Evolutionary conservation across 805 yeast species (phyloP), one percentile per base, ranked within the genome.

Genomic region (Priceomyces carsonii): DNA sequence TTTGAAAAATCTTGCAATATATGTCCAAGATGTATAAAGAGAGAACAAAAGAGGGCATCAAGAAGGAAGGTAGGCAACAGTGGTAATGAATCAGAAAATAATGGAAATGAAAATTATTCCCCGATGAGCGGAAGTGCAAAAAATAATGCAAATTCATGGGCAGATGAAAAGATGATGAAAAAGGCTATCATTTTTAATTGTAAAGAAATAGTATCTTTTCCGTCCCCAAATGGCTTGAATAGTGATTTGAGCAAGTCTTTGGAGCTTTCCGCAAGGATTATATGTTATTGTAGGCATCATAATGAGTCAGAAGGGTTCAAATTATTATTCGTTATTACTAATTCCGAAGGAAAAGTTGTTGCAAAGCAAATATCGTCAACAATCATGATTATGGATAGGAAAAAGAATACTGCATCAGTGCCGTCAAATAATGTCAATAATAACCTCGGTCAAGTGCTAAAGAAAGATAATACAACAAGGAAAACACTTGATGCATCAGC

Each of bases 221-320:
- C 86, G 5, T 69, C 82, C 18, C 80, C 83, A 19, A 66, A 69
- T 18, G 69, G 69, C n/a, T 52, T 66, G 43, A 49, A 51, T 33
- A 54, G 48, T 25, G 54, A 48, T 42, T 29, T 54, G 38, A 43
- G 52, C 10, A 72, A 70, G 44, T 55, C 68, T 2, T 52, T 77
- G 25, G 80, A 77, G 27, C 51, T 77, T 21, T 61, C 75, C 23
- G 77, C 96, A 16, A 77, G 99, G 60, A 79, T 93, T 26, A 91
- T 91, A 7, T 91, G 99, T 61, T 91, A 93, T 58, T 93, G 98
- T 63, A 79, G 98, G 45, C 99, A 93, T 61, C 99, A 93, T 61
- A 79, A 80, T 45, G 96, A 90, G 43, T 68, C 81, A n/a, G 74
- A 74, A 26, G 99, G 99, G 1, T 91, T 90, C 66, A 79, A 78